These are phyloP conservation scores for Lophiostoma macrostomum DNA, from an alignment of 495 filamentous ascomycete genomes.

Conservation along the genomic window DNA sequence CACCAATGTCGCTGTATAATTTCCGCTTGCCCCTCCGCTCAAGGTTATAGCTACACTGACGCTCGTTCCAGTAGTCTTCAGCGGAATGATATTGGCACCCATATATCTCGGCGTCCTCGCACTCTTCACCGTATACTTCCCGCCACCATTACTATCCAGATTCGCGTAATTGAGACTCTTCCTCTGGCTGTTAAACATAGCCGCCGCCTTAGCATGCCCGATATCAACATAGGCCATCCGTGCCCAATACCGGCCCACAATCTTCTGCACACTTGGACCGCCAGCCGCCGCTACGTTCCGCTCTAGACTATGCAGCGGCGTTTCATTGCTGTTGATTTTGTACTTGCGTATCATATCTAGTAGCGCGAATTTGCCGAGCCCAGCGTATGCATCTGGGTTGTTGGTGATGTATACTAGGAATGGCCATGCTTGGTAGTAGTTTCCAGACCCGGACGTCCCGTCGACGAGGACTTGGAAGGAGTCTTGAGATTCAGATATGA, in stretches of 20 bases:
- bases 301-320: conserved; percentile 45
- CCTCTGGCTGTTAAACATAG: conserved; percentile 36
- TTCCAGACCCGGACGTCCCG: conserved; percentile 38
- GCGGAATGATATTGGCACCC: conserved; percentile 48
- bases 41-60: conserved; percentile 39
- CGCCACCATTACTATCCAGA: conserved; percentile 38
- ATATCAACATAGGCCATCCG: conserved; percentile 50
- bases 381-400: conserved; percentile 45
- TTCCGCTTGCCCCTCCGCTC: conserved; percentile 26
- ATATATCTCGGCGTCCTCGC: conserved; percentile 46
- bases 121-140: conserved; percentile 45
- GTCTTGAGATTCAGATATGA: no score
- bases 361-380: conserved; percentile 41
- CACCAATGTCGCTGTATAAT: conserved; percentile 41
- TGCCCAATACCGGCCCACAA: conserved; percentile 48
- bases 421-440: conserved; percentile 37
- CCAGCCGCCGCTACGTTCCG: conserved; percentile 32
- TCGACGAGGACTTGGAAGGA: conserved; percentile 48
- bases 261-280: conserved; percentile 41
- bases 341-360: conserved; percentile 45
- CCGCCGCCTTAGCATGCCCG: conserved; percentile 42
- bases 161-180: conserved; percentile 44
- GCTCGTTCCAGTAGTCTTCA: conserved; percentile 37
- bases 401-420: conserved; percentile 45
- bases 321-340: conserved; percentile 46